Percentiles rank a stretch among this genome's conserved stretches.
These are phyloP conservation scores for Boehmeria nivea DNA, from an alignment of 306 rosid species.

Conservation along the genomic window DNA sequence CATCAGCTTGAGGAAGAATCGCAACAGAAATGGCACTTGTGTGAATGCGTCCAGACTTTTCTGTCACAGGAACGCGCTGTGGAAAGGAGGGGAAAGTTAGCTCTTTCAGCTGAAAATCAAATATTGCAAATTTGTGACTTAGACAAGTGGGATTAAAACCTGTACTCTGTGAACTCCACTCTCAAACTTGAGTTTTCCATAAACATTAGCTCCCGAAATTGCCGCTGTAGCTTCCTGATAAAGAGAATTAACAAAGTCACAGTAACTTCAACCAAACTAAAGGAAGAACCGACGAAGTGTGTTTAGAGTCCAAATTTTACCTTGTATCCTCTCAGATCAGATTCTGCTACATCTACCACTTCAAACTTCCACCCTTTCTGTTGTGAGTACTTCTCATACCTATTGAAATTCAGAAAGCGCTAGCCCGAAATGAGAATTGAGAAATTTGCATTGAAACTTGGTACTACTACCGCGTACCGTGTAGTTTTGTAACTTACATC, in stretches of 20 bases:
- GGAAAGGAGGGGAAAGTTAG: constrained; percentile 22
- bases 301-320: constrained; percentile 28
- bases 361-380: constrained; percentile 81
- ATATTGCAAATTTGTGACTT: constrained; percentile 3
- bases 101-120: constrained; percentile 5
- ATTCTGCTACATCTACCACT: constrained; percentile 65
- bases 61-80: constrained; percentile 92
- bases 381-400: constrained; percentile 84
- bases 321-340: constrained; percentile 82
- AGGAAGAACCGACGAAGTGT: background rate
- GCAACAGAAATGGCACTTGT: constrained; percentile 98
- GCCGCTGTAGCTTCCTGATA: constrained; percentile 86
- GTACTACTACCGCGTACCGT: background rate
- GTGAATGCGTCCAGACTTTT: constrained; percentile 84
- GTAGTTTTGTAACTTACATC: constrained; percentile 52
- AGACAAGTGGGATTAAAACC: constrained; percentile 42
- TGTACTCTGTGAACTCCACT: constrained; percentile 95
- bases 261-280: background rate
- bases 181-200: constrained; percentile 90
- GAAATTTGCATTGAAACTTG: background rate
- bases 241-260: constrained; percentile 8
- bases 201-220: constrained; percentile 68
- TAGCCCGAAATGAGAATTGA: constrained; percentile 18
- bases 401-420: constrained; percentile 15
- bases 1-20: constrained; percentile 93